Percentiles rank a stretch among this genome's conserved stretches.
Evolutionary conservation across 441 rosid genomes (phyloP).

Genomic region (Hura crepitans): DNA sequence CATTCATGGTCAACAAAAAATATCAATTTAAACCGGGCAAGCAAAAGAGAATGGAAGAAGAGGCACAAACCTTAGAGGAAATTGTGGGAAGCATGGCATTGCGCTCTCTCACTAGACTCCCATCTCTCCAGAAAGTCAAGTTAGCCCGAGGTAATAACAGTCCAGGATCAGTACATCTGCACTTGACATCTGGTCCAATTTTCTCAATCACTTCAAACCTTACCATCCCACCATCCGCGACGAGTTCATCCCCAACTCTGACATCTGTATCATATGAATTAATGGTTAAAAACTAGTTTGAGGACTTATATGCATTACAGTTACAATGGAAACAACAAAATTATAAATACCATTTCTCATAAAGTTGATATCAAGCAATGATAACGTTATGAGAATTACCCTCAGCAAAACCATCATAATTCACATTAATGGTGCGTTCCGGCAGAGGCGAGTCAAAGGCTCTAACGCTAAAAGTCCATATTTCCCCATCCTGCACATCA

Average conservation of each 20-base stretch:
- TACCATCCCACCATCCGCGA: constrained; percentile 99
- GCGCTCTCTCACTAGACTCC: constrained; percentile 83
- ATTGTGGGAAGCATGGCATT: constrained; percentile 97
- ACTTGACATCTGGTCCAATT: constrained; percentile 92
- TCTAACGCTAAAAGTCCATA: constrained; percentile 93
- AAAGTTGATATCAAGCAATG: neutral
- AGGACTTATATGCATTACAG: neutral
- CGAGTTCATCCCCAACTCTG: constrained; percentile 80
- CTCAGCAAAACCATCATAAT: constrained; percentile 95
- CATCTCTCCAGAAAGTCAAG: constrained; percentile 92
- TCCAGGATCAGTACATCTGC: constrained; percentile 89
- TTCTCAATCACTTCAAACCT: constrained; percentile 93
- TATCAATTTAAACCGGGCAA: neutral
- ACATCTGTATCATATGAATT: constrained; percentile 50
- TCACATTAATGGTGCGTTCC: constrained; percentile 73
- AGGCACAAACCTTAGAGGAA: constrained; percentile 68
- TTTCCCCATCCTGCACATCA: constrained; percentile 77
- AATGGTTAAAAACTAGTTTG: neutral
- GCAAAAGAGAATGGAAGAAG: neutral
- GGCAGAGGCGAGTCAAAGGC: constrained; percentile 68
- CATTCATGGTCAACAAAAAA: neutral
- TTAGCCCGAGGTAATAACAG: constrained; percentile 89
- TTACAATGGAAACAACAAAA: constrained; percentile 9
- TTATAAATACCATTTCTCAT: neutral
- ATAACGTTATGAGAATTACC: constrained; percentile 35